Base-by-base conservation (phyloP, 371 early-diverging fungal genomes). In the Rhizopus microsporus region DNA sequence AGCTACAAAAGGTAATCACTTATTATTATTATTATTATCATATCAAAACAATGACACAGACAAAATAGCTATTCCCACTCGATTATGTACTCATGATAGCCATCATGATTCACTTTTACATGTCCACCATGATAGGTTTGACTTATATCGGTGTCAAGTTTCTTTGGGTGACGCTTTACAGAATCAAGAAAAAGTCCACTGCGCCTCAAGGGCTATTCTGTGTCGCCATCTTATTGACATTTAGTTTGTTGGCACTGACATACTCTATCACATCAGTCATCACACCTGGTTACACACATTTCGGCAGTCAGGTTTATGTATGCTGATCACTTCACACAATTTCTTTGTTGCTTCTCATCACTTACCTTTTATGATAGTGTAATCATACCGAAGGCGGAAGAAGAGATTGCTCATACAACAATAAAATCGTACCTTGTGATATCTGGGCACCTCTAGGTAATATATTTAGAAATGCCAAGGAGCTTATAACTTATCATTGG, bases 281-380 rank as follows among this genome's bases (percentile, higher is more conserved):
- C 12, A 83, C 85, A 29, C 89, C 89, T 10, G 81, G 82, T 1
- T 88, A 88, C 60, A 72, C 87, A 37, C 85, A 84, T 67, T 88
- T 83, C 70, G 87, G 88, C 37, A 83, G 81, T 55, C 88, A 88
- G 67, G 73, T 75, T 50, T 88, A 83, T 66, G 86, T 86, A 71
- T 66, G 83, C 67, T 29, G 15, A 42, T 44, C 29, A 7, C 29
- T 30, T 12, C 3, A 15, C 15, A 7, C 10, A 7, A n/a, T 16
- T 43, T 43, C 13, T n/a, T 43, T 16, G 4, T n/a, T 46, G 1
- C 8, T 46, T 46, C 15, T 13, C 17, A 7, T 15, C 47, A 13
- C 6, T 38, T 49, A 23, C 23, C 23, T 23, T 47, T 54, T 53
- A 49, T 29, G 65, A 8, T 52, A 84, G 84, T 86, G 87, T 70